A percentile compares a stretch with the other conserved stretches of the same genome.
phyloP scores from a whole-genome alignment of 257 asterid species.

The Solanum piurae region DNA sequence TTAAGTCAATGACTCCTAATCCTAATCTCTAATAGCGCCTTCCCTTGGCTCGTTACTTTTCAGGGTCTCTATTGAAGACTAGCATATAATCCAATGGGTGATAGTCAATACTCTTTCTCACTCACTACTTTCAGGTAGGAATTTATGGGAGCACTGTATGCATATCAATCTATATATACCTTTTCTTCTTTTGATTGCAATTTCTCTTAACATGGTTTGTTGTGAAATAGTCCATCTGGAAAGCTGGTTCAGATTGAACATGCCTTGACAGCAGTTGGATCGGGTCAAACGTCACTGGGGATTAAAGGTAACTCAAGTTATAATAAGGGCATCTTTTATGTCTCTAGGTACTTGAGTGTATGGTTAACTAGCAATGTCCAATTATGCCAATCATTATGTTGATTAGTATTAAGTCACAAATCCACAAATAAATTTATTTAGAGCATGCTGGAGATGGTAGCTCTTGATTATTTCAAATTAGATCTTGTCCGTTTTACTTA shows the following conservation, averaged over 20 bases:
- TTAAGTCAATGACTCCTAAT: neutral
- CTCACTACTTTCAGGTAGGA: constrained; percentile 95
- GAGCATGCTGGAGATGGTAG: neutral
- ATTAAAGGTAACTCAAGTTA: constrained; percentile 56
- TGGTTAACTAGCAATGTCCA: neutral
- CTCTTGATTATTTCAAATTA: neutral
- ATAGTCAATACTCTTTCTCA: constrained; percentile 97
- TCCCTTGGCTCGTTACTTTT: neutral
- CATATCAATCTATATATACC: neutral
- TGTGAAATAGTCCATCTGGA: constrained; percentile 77
- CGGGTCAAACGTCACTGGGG: constrained; percentile 97
- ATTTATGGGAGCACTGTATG: neutral
- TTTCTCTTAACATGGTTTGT: neutral
- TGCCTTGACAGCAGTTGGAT: constrained; percentile 97
- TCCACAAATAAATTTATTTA: neutral
- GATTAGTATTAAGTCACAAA: neutral
- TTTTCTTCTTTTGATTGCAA: neutral
- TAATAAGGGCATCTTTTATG: neutral
- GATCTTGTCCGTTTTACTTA: neutral
- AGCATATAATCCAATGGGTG: constrained; percentile 59
- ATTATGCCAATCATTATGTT: neutral
- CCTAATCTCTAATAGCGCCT: neutral
- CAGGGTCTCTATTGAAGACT: neutral
- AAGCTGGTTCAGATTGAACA: constrained; percentile 99
- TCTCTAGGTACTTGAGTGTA: neutral